Evolutionary conservation across 441 rosid genomes (phyloP).

Genomic region (Populus trichocarpa): DNA sequence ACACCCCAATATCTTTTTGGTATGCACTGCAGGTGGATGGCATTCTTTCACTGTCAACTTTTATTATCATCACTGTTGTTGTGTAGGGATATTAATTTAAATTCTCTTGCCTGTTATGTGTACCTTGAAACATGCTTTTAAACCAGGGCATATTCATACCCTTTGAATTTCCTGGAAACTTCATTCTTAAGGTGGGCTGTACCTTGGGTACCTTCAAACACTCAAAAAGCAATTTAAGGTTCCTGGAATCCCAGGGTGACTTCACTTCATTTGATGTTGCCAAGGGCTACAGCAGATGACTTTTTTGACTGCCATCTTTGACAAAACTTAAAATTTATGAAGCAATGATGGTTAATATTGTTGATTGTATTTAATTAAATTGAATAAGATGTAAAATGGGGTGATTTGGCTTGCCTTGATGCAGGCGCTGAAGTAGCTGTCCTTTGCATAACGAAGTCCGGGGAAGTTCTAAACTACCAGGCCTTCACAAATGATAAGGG

Average conservation of each 20-base stretch:
- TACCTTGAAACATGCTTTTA: neutral
- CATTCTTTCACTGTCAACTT: neutral
- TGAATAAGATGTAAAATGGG: neutral
- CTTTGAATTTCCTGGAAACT: neutral
- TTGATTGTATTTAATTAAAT: neutral
- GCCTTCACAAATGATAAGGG: constrained; percentile 86
- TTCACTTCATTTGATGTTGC: neutral
- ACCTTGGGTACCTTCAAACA: too few species aligned
- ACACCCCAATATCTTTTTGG: neutral
- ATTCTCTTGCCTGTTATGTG: neutral
- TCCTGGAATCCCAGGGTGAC: neutral
- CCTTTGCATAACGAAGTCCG: constrained; percentile 88
- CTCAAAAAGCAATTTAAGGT: neutral
- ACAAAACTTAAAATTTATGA: neutral
- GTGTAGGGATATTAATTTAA: neutral
- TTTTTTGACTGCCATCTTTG: neutral
- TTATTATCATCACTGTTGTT: neutral
- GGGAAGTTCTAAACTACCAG: constrained; percentile 90
- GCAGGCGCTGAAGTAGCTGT: constrained; percentile 98
- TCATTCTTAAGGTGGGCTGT: neutral
- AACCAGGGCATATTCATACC: neutral
- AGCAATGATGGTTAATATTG: neutral
- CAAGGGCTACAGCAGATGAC: too few species aligned
- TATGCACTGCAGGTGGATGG: neutral
- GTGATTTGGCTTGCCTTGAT: neutral